Conservation (phyloP, 192 early-diverging fungal species). For the Obelidium mucronatum region DNA sequence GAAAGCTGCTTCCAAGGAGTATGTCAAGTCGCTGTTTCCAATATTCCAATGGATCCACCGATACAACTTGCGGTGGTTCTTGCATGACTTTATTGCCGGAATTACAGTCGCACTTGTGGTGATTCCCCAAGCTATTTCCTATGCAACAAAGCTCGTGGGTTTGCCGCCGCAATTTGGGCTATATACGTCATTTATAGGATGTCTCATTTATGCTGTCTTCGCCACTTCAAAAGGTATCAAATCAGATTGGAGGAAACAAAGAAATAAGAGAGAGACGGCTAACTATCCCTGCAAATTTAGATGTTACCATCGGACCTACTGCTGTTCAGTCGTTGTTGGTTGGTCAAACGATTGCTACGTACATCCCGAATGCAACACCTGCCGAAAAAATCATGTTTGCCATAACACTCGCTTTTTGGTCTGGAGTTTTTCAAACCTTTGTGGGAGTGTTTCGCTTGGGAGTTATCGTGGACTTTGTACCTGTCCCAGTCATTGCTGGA, state of each 20-base stretch:
- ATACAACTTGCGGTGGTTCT: slow-evolving; percentile 72
- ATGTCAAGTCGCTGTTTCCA: slow-evolving; percentile 49
- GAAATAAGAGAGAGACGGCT: too few relatives aligned
- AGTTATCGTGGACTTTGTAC: slow-evolving; percentile 89
- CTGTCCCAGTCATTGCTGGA: slow-evolving; percentile 70
- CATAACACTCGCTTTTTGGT: slow-evolving; percentile 69
- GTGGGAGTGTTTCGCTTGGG: too few relatives aligned
- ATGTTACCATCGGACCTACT: slow-evolving; percentile 75
- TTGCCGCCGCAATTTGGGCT: slow-evolving; percentile 77
- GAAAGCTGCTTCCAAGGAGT: too few relatives aligned
- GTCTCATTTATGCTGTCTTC: slow-evolving; percentile 72
- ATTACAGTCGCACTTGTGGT: slow-evolving; percentile 76
- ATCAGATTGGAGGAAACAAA: too few relatives aligned
- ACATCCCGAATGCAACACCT: slow-evolving; percentile 34
- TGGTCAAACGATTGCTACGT: slow-evolving; percentile 66
- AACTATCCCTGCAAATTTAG: too few relatives aligned
- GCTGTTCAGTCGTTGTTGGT: slow-evolving; percentile 81
- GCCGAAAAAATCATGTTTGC: slow-evolving; percentile 56
- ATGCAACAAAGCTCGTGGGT: too few relatives aligned
- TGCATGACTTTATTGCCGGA: slow-evolving; percentile 73
- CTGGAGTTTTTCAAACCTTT: slow-evolving; percentile 71
- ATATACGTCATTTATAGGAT: slow-evolving; percentile 77
- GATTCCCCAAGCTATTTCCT: slow-evolving; percentile 74
- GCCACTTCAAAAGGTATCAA: slow-evolving; percentile 71
- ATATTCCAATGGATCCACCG: slow-evolving; percentile 57